phyloP scores from a whole-genome alignment of 208 protist genomes.

The Strigomonas culicis region DNA sequence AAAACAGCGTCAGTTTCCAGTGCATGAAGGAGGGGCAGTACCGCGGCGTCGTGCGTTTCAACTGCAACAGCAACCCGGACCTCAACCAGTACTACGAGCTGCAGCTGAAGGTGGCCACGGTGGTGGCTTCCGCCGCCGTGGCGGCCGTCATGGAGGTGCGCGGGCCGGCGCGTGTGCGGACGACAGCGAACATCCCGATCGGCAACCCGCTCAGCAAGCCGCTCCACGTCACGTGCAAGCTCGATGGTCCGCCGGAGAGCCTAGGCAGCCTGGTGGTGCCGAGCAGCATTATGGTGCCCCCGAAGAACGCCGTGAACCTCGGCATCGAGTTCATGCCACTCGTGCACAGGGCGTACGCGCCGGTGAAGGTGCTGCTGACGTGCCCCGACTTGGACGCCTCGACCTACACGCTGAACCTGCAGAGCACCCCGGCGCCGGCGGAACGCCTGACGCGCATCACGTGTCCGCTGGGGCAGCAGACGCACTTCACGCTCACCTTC shows the following conservation, averaged over 20 bases:
- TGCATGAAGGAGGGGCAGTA: slow-evolving; percentile 81
- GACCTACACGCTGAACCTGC: slow-evolving; percentile 68
- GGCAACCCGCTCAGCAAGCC: slow-evolving; percentile 87
- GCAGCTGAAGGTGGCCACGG: slow-evolving; percentile 39
- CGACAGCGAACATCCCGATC: slow-evolving; percentile 70
- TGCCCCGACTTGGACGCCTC: slow-evolving; percentile 83
- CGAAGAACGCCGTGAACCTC: slow-evolving; percentile 53
- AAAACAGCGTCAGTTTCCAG: slow-evolving; percentile 78
- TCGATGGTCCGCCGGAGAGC: slow-evolving; percentile 28
- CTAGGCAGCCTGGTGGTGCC: slow-evolving; percentile 60
- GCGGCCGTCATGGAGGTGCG: slow-evolving; percentile 62
- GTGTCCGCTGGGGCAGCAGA: slow-evolving; percentile 82
- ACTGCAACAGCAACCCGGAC: slow-evolving; percentile 74
- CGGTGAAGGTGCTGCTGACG: slow-evolving; percentile 60
- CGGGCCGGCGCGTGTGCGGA: slow-evolving; percentile 69
- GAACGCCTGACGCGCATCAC: slow-evolving; percentile 80
- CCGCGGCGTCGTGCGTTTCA: slow-evolving; percentile 55
- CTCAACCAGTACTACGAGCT: slow-evolving; percentile 84
- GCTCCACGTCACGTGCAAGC: slow-evolving; percentile 55
- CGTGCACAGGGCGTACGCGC: slow-evolving; percentile 49
- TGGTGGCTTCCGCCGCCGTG: slow-evolving; percentile 14
- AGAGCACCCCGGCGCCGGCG: slow-evolving; percentile 40
- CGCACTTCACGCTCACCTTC: slow-evolving; percentile 66
- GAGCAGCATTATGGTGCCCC: slow-evolving; percentile 40
- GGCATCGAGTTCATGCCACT: slow-evolving; percentile 91